Conservation (phyloP, 2,329 filamentous ascomycete species). For the Fusarium lateritium region DNA sequence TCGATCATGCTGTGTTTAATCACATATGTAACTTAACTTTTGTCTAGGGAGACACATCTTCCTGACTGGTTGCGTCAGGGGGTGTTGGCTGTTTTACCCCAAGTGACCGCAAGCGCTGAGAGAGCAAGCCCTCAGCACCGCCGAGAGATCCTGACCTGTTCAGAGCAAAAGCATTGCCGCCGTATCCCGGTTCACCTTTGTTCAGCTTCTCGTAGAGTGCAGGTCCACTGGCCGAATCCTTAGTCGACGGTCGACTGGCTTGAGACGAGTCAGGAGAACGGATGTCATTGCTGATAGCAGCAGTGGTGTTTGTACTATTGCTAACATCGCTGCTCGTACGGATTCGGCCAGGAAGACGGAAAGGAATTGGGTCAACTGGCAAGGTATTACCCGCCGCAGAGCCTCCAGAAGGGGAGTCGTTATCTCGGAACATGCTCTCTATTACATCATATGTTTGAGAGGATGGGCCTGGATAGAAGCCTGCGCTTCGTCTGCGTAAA, state of each 20-base stretch:
- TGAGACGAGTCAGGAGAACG: slow-evolving; percentile 51
- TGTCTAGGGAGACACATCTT: slow-evolving; percentile 16
- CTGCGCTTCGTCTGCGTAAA: slow-evolving; percentile 70
- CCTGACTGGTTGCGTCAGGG: slow-evolving; percentile 3
- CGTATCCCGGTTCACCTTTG: slow-evolving; percentile 75
- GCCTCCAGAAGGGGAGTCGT: slow-evolving; percentile 31
- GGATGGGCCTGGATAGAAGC: slow-evolving; percentile 58
- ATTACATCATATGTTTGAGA: slow-evolving; percentile 54
- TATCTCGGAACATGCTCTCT: slow-evolving; percentile 47
- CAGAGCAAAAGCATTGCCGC: slow-evolving; percentile 66
- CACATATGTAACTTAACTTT: slow-evolving; percentile 1
- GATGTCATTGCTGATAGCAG: slow-evolving; percentile 37
- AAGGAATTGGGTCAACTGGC: slow-evolving; percentile 67
- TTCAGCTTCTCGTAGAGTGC: slow-evolving; percentile 75
- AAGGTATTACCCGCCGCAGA: slow-evolving; percentile 52
- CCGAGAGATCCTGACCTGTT: slow-evolving; percentile 54
- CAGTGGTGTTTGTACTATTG: slow-evolving; percentile 49
- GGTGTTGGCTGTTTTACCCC: slow-evolving; percentile 60
- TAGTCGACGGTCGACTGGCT: slow-evolving; percentile 54
- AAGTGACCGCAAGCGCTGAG: slow-evolving; percentile 75
- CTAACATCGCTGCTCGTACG: slow-evolving; percentile 53
- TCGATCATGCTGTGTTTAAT: slow-evolving; percentile 1
- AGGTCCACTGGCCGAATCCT: slow-evolving; percentile 53
- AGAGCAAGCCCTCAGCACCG: slow-evolving; percentile 76
- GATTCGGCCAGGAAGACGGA: slow-evolving; percentile 57